Evolutionary conservation across 305 asterid species (phyloP), one percentile per base, ranked within the genome.

Genomic region (Solanum hybrid): DNA sequence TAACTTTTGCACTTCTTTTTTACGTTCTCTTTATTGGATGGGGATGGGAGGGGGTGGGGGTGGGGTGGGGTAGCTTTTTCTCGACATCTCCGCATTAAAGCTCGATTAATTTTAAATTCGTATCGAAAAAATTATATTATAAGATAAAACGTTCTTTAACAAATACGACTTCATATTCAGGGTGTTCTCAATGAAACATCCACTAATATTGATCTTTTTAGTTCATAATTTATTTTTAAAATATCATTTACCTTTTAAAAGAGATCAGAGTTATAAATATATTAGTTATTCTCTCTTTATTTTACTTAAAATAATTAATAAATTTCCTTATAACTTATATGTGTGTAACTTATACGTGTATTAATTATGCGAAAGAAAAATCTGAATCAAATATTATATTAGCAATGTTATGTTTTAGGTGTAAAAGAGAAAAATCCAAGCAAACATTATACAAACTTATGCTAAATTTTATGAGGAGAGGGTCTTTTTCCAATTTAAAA

Each of bases 71-170:
- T 72, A 5, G 31, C 79, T 72, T 24, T 72, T 27, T 29, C 78
- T 37, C 12, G 12, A 37, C 12, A 9, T 38, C 13, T 38, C 6
- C 6, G 0, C 51, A 40, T 0, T 40, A 1, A 46, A 51, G 9
- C 0, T 16, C 4, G 9, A 51, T 1, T 51, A 16, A 51, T 14
- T 51, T 51, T 51, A 0, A 0, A 16, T 46, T 51, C 1, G 64
- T 51, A 16, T 51, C 3, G 9, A 51, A 1, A 51, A 5, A 5
- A 2, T 51, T 16, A 51, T 51, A 5, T 14, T 51, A 51, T 1
- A 5, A 51, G 1, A 0, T 51, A 51, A 51, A 16, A 17, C 2
- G 3, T 0, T 51, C 0, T 6, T 0, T 16, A 17, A 51, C 2
- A 16, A 51, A 51, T 1, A 51, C 1, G 4, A 2, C 4, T 51